Conservation (phyloP, 225 moss, liverwort and hornwort species). For the Neckera pumila region DNA sequence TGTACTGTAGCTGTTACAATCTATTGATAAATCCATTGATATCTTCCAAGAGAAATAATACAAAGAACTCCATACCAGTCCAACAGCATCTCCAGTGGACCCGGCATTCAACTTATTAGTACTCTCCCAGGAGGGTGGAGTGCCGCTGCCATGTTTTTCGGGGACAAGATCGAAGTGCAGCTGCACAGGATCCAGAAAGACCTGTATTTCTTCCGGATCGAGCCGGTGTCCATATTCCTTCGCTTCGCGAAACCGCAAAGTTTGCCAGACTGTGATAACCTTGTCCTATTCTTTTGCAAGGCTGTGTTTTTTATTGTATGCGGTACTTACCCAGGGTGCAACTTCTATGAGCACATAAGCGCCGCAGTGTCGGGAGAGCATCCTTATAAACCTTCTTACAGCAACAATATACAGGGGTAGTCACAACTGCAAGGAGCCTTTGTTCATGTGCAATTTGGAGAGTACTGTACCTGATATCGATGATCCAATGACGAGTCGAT, state of each 20-base stretch:
- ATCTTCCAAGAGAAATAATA: neutral
- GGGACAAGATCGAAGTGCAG: neutral
- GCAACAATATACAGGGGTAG: neutral
- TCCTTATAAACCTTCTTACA: neutral
- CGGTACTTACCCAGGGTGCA: neutral
- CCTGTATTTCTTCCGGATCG: neutral
- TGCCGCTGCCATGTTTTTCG: neutral
- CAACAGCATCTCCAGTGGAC: neutral
- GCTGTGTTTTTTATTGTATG: neutral
- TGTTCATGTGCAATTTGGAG: neutral
- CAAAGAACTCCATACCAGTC: neutral
- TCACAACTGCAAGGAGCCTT: neutral
- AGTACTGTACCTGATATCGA: neutral
- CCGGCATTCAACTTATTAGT: neutral
- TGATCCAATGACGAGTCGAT: neutral
- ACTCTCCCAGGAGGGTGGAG: neutral
- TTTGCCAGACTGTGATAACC: neutral
- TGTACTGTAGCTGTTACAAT: neutral
- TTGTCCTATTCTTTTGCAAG: neutral
- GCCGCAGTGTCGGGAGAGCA: neutral
- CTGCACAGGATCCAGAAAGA: neutral
- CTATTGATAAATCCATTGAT: neutral
- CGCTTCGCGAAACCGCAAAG: neutral
- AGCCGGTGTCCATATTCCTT: neutral
- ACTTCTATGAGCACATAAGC: neutral